Conservation (phyloP, 441 rosid genomes). For the Rhodomyrtus psidioides region DNA sequence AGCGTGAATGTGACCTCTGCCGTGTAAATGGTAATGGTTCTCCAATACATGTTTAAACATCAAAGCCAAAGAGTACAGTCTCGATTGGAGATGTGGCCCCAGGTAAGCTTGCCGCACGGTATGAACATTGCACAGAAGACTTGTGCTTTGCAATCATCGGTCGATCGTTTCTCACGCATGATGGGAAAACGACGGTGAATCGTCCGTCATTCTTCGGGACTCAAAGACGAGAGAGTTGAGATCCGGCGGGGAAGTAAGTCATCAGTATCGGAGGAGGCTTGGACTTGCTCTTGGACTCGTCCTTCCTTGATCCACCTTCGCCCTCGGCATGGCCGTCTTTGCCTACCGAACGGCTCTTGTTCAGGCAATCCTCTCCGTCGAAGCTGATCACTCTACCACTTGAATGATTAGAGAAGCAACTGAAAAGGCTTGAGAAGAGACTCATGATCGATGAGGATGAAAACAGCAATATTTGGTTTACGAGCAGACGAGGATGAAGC, state of each 20-base stretch:
- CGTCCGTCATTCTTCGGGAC: background rate
- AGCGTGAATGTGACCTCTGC: background rate
- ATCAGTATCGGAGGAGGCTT: background rate
- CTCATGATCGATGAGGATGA: background rate
- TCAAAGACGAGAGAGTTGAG: background rate
- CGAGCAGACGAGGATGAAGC: background rate
- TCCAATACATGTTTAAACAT: background rate
- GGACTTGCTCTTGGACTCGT: background rate
- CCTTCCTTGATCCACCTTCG: background rate
- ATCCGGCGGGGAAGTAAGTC: slow-evolving; percentile 1
- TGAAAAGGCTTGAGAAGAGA: background rate
- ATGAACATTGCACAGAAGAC: background rate
- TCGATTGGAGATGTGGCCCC: background rate
- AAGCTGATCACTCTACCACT: background rate
- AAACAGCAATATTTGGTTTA: too few species aligned
- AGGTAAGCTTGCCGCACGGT: background rate
- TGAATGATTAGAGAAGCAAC: background rate
- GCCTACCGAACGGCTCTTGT: background rate
- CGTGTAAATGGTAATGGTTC: background rate
- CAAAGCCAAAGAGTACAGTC: background rate
- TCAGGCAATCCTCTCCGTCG: background rate
- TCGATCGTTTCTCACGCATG: background rate
- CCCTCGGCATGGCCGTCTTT: background rate
- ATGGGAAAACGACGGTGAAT: background rate
- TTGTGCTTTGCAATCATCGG: background rate